phyloP scores from a whole-genome alignment of 257 asterid species.

The Solanum bukasovii region DNA sequence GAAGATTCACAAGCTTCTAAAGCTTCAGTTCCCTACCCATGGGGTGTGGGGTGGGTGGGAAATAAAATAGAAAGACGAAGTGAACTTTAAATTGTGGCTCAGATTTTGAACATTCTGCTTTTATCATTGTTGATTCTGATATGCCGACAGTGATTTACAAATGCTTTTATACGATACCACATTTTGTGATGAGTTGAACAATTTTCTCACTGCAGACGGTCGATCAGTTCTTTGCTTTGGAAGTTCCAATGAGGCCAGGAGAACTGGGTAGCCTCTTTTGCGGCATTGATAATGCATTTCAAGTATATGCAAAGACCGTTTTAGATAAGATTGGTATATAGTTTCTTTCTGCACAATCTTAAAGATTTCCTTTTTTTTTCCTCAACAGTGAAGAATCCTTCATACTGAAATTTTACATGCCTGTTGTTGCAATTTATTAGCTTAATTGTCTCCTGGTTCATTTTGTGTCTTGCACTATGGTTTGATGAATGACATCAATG shows the following conservation, averaged over 20 bases:
- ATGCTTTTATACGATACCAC: not conserved
- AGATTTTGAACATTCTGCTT: not conserved
- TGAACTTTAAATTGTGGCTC: not conserved
- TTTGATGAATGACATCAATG: not conserved
- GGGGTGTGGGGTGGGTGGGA: not conserved
- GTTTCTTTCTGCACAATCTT: not conserved
- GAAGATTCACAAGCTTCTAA: not conserved
- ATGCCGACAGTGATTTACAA: not conserved
- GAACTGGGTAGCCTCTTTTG: slow-evolving; percentile 84
- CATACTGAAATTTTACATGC: too few relatives aligned
- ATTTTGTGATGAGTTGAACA: not conserved
- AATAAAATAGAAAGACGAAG: not conserved
- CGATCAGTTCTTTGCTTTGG: slow-evolving; percentile 85
- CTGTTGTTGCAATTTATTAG: too few relatives aligned
- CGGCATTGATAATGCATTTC: slow-evolving; percentile 95
- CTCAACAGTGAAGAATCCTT: too few relatives aligned
- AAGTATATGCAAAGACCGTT: slow-evolving; percentile 65
- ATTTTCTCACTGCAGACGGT: slow-evolving; percentile 64
- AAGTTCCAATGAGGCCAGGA: slow-evolving; percentile 86
- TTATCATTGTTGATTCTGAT: not conserved
- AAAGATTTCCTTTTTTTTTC: too few relatives aligned
- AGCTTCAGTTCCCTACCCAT: not conserved
- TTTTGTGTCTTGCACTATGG: not conserved
- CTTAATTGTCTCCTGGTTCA: not conserved
- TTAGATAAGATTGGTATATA: slow-evolving; percentile 66